Evolutionary conservation across 441 rosid species (phyloP), one percentile per base, ranked within the genome.

Genomic region (Populus hybrid): DNA sequence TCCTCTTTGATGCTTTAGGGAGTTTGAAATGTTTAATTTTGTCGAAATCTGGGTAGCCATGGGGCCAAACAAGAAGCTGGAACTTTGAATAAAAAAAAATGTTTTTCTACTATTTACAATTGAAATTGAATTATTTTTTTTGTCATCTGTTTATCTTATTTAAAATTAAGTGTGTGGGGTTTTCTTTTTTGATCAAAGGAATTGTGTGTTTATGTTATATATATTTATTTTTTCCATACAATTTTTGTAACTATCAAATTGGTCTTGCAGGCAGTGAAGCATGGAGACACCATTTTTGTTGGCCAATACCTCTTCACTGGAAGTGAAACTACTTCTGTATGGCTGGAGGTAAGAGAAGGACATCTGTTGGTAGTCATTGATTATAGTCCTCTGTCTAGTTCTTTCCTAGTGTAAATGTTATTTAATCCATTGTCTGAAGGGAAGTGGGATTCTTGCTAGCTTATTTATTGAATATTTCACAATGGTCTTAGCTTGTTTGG

Each of bases 251-350:
- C 35, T 5, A 63, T 72, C 65, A n/a, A 64, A 81, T 82, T 79
- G 75, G 69, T 79, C 79, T 84, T 83, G 78, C 89, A 94, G 98
- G 89, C 96, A 16, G 98, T 97, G 80, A 94, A 92, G 82, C 85
- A 81, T 69, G 99, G 98, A 74, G 99, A 97, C 82, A 97, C 98
- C 70, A 93, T 94, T 83, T 97, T 94, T 76, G 70, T 92, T 53
- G 99, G 99, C 65, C 98, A 97, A 59, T 93, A 97, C 89, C 87
- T 94, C 50, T 97, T 97, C 83, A 93, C 98, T 42, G 98, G 99
- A 73, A 94, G 97, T 87, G 99, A 97, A 87, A 93, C 98, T 72
- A 94, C 98, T 78, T 94, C 99, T 63, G 99, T 93, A 5, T 97
- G 98, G 98, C 89, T 93, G 70, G 99, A 97, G 99, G 98, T 94